Percentiles rank a stretch among this genome's conserved stretches.
These are phyloP conservation scores for Pyrenopolyporus hunteri DNA, from an alignment of 495 filamentous ascomycete species.

Conservation along the genomic window DNA sequence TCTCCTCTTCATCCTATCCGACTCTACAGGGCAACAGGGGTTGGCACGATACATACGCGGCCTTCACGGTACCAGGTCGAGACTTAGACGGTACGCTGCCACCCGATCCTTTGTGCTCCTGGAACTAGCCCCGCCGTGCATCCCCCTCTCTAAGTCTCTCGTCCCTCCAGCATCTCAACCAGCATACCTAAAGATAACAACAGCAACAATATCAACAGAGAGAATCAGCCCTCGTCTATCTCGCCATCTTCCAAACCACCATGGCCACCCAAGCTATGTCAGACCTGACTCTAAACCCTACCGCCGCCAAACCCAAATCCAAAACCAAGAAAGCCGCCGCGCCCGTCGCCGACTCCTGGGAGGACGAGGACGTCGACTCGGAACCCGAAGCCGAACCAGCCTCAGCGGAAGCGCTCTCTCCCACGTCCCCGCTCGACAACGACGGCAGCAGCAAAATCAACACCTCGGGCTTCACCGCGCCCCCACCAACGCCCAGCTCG, in stretches of 20 bases:
- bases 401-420: slow-evolving; percentile 37
- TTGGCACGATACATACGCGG: no score
- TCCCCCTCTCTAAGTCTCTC: no score
- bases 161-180: no score
- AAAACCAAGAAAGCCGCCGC: slow-evolving; percentile 41
- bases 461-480: slow-evolving; percentile 48
- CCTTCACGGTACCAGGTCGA: no score
- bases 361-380: slow-evolving; percentile 68
- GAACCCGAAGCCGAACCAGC: slow-evolving; percentile 41
- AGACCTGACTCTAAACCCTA: slow-evolving; percentile 46
- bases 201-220: not conserved
- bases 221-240: not conserved
- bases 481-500: slow-evolving; percentile 67
- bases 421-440: slow-evolving; percentile 47
- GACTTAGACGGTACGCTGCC: no score
- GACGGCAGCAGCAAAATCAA: slow-evolving; percentile 37
- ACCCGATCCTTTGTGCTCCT: no score
- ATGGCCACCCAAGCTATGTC: slow-evolving; percentile 41
- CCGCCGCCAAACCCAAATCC: slow-evolving; percentile 26
- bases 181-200: not conserved
- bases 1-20: not conserved
- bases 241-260: not conserved
- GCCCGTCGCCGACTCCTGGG: slow-evolving; percentile 80
- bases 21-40: not conserved
- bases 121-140: no score